phyloP scores from a whole-genome alignment of 83 land plant genomes.

The Larix sibirica region DNA sequence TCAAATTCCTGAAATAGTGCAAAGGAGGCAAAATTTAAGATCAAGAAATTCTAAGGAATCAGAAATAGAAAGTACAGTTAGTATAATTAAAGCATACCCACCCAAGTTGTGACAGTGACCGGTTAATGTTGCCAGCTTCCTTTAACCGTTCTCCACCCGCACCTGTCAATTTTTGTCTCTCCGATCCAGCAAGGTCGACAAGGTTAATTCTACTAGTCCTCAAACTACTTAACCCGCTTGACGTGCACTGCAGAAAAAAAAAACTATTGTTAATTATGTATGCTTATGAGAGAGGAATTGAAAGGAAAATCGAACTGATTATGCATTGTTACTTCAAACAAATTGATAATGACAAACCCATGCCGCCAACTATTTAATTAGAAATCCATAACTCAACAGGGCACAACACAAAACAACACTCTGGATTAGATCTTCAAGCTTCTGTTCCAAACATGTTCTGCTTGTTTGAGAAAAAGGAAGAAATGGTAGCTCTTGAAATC shows the following conservation, averaged over 20 bases:
- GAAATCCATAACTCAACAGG: neutral
- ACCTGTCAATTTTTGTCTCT: constrained; percentile 85
- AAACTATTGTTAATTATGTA: constrained; percentile 73
- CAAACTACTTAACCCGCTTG: constrained; percentile 82
- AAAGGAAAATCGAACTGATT: neutral
- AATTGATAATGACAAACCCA: too few species aligned
- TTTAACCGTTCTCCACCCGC: constrained; percentile 89
- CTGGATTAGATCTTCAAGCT: neutral
- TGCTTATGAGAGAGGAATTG: constrained; percentile 31
- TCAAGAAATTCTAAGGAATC: constrained; percentile 10
- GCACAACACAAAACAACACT: neutral
- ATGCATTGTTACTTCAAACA: neutral
- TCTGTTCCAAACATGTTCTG: neutral
- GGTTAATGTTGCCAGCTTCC: constrained; percentile 86
- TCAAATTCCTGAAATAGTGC: neutral
- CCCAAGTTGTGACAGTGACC: constrained; percentile 89
- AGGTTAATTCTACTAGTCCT: constrained; percentile 86
- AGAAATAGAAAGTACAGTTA: constrained; percentile 1
- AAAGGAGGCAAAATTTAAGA: neutral
- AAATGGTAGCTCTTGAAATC: neutral
- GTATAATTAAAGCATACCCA: constrained; percentile 48
- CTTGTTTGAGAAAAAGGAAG: neutral
- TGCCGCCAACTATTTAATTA: neutral
- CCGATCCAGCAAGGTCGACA: constrained; percentile 98
- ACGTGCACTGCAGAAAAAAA: constrained; percentile 56